Conservation (phyloP, 139 green algal genomes). For the Closterium sp. region DNA sequence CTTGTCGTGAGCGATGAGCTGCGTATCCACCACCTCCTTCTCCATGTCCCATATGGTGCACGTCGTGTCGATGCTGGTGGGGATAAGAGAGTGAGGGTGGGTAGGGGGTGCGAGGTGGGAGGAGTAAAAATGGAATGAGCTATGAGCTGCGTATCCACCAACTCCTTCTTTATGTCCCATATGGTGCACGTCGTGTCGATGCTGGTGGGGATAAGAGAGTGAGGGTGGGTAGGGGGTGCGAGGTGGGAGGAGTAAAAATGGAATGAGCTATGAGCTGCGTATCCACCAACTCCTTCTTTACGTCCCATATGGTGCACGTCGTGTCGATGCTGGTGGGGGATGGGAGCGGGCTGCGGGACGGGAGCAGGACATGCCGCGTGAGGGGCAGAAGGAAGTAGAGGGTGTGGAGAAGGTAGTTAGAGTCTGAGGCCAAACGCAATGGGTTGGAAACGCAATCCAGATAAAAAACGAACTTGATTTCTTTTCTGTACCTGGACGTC, state of each 20-base stretch:
- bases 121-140: too few species aligned
- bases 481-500: slow-evolving; percentile 59
- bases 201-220: too few species aligned
- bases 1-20: slow-evolving; percentile 92
- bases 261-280: slow-evolving; percentile 93
- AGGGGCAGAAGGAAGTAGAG: not conserved
- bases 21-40: slow-evolving; percentile 77
- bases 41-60: slow-evolving; percentile 98
- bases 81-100: too few species aligned
- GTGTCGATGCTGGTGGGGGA: slow-evolving; percentile 78
- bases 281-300: slow-evolving; percentile 81
- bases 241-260: too few species aligned
- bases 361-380: too few species aligned
- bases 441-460: too few species aligned
- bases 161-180: slow-evolving; percentile 88
- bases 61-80: slow-evolving; percentile 92
- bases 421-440: too few species aligned
- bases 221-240: too few species aligned
- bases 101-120: too few species aligned
- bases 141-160: slow-evolving; percentile 90
- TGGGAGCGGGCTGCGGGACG: too few species aligned
- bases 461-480: not conserved
- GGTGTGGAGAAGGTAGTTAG: too few species aligned
- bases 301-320: slow-evolving; percentile 97
- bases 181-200: slow-evolving; percentile 98